Evolutionary conservation across 805 yeast genomes (phyloP).

Genomic region (Saturnispora kantuleensis): DNA sequence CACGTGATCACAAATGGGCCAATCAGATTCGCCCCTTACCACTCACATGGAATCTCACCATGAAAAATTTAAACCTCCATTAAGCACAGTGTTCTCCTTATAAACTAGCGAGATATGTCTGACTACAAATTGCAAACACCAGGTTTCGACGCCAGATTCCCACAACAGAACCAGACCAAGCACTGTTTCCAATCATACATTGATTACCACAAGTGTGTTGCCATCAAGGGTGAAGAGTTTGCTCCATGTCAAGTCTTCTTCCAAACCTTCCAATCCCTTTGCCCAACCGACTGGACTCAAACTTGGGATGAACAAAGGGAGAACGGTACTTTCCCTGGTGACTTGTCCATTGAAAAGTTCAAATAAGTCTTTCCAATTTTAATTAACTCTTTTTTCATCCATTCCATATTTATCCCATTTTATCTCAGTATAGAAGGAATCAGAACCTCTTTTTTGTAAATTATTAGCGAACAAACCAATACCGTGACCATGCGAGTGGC

Average conservation of each 20-base stretch:
- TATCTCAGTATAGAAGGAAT: not conserved
- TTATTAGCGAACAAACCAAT: no score
- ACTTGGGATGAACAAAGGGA: constrained; percentile 83
- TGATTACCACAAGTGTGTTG: constrained; percentile 96
- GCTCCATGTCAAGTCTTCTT: constrained; percentile 95
- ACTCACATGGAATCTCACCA: not conserved
- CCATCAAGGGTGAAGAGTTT: constrained; percentile 95
- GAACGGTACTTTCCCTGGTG: constrained; percentile 32
- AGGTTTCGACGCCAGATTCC: constrained; percentile 89
- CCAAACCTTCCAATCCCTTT: constrained; percentile 79
- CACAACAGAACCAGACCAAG: constrained; percentile 94
- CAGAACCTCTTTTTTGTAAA: no score
- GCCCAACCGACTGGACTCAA: constrained; percentile 79
- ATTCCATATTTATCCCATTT: not conserved
- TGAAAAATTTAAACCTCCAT: not conserved
- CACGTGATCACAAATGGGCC: constrained; percentile 2
- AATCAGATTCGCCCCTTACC: not conserved
- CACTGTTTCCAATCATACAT: constrained; percentile 98
- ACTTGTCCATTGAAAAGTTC: constrained; percentile 27
- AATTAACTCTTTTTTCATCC: not conserved
- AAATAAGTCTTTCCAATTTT: constrained; percentile 11
- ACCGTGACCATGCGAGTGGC: no score
- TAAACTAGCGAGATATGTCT: constrained; percentile 21
- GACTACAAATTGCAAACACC: constrained; percentile 48
- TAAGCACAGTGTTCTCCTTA: not conserved